Percentiles rank a stretch among this genome's conserved stretches.
These are phyloP conservation scores for Nidula microcarpa DNA, from an alignment of 768 basidiomycete species.

Conservation along the genomic window DNA sequence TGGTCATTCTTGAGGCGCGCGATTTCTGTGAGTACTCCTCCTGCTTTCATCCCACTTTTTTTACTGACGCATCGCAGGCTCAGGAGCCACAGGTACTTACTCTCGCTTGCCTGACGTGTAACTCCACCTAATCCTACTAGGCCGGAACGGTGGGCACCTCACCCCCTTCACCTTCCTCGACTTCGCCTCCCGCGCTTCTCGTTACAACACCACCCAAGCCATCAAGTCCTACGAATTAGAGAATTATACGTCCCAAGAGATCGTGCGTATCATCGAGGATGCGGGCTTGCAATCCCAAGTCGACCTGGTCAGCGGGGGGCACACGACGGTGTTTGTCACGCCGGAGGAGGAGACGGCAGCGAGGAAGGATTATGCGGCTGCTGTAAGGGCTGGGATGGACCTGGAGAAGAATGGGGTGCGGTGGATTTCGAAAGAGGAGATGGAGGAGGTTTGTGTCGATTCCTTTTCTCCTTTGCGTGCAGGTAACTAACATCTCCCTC, in stretches of 20 bases:
- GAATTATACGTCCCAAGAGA: constrained; percentile 42
- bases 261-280: constrained; percentile 46
- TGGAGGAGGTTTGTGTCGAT: constrained; percentile 36
- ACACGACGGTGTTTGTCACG: constrained; percentile 45
- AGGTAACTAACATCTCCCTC: background rate
- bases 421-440: constrained; percentile 45
- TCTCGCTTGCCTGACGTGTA: background rate
- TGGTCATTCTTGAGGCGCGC: constrained; percentile 78
- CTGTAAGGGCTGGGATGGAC: constrained; percentile 47
- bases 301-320: constrained; percentile 61
- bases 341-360: constrained; percentile 35
- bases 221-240: constrained; percentile 53
- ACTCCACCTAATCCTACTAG: constrained; percentile 26
- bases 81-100: constrained; percentile 68
- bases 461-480: background rate
- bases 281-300: constrained; percentile 43
- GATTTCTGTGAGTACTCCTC: constrained; percentile 68
- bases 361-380: constrained; percentile 47
- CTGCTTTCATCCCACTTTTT: constrained; percentile 1
- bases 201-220: constrained; percentile 54
- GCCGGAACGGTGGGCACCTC: constrained; percentile 79
- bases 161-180: constrained; percentile 44
- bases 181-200: constrained; percentile 33
- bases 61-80: constrained; percentile 35
- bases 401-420: constrained; percentile 28